phyloP scores from a whole-genome alignment of 306 rosid genomes.

The Lathyrus oleraceus region DNA sequence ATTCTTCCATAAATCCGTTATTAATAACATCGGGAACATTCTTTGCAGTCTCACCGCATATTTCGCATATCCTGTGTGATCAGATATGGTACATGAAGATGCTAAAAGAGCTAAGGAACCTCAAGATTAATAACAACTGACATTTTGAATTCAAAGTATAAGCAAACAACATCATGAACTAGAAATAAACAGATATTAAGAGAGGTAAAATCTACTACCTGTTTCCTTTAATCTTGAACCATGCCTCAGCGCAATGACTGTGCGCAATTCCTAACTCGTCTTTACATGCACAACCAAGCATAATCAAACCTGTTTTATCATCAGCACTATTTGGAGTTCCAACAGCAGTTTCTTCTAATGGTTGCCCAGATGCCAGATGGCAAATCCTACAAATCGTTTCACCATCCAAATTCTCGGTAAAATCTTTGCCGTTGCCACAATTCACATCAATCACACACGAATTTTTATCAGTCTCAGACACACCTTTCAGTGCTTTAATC shows the following conservation, averaged over 20 bases:
- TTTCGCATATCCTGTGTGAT: slow-evolving; percentile 75
- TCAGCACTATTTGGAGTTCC: slow-evolving; percentile 24
- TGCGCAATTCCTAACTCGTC: slow-evolving; percentile 82
- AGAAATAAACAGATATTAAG: not conserved
- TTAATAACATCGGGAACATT: slow-evolving; percentile 54
- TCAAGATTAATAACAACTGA: not conserved
- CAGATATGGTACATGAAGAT: slow-evolving; percentile 6
- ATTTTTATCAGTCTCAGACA: slow-evolving; percentile 48
- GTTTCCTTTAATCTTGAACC: slow-evolving; percentile 87
- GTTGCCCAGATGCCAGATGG: slow-evolving; percentile 68
- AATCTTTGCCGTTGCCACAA: slow-evolving; percentile 43
- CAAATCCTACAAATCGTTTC: slow-evolving; percentile 89
- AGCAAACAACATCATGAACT: not conserved
- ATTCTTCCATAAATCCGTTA: slow-evolving; percentile 65
- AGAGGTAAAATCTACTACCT: slow-evolving; percentile 51
- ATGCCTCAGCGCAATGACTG: slow-evolving; percentile 81
- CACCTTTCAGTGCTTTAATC: slow-evolving; percentile 42
- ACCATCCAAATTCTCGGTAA: slow-evolving; percentile 52
- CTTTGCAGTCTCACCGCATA: slow-evolving; percentile 77
- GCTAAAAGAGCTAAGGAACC: slow-evolving; percentile 3
- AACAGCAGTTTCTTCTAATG: slow-evolving; percentile 47
- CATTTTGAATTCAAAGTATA: slow-evolving; percentile 10
- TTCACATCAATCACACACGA: slow-evolving; percentile 60
- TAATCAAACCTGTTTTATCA: slow-evolving; percentile 51
- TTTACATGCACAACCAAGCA: slow-evolving; percentile 86